Evolutionary conservation across 306 rosid genomes (phyloP), one percentile per base, ranked within the genome.

Genomic region (Trichosanthes cucumerina): DNA sequence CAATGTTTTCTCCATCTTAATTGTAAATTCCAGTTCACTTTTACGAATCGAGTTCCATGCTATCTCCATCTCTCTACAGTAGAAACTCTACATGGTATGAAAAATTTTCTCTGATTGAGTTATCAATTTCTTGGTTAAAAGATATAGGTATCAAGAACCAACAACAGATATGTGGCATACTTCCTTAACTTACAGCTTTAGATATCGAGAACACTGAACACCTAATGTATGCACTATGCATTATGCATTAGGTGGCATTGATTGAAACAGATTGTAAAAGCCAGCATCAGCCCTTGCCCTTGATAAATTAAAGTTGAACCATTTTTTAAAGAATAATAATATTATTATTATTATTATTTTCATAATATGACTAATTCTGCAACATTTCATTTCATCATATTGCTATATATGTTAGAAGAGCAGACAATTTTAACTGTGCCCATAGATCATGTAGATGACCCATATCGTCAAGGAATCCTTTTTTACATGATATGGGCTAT

Each of bases 1-100:
- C 68, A 46, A 63, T 47, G 53, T 53, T 80, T 80, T 77, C 23
- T 76, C 60, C 58, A 23, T 62, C 5, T 59, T 18, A 82, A 69
- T 23, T 38, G 19, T 38, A 58, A 56, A 68, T 69, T 75, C 14
- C 9, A 23, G 23, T 62, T n/a, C 24, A 24, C 28, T 76, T 52
- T 18, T 33, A 33, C 6, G 44, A 77, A 34, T 4, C 3, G 28
- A 44, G 66, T 73, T 49, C 44, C 52, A 34, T 65, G 39, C 47
- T 6, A 31, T 28, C 41, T 33, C 53, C 19, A 21, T 66, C 19
- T 11, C 78, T 74, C 41, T 1, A 39, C 11, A 7, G 8, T 52
- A 49, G 44, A 53, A 36, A 23, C n/a, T 75, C 64, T 16, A 50
- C 44, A 4, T 26, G 78, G 44, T 44, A n/a, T 21, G 33, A 19